Base-by-base conservation (phyloP, 192 early-diverging fungal genomes). In the Entophlyctis helioformis region DNA sequence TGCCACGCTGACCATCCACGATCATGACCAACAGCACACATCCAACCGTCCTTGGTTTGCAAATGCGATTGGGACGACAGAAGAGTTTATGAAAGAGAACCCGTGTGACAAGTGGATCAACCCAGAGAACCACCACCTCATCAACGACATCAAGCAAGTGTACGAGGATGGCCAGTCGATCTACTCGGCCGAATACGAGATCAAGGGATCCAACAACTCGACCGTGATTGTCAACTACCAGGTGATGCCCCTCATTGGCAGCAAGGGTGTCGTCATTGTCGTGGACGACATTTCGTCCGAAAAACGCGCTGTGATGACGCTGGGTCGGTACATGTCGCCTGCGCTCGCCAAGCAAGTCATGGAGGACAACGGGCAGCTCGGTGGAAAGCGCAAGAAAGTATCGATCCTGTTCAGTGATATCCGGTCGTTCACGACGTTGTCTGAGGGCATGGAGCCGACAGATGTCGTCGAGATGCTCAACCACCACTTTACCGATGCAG, bases 311-410 rank as follows among this genome's bases (percentile, higher is more conserved):
- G 46, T 73, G 5, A 67, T 63, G 63, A 73, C 71, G 10, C 60
- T 73, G 28, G 71, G 71, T 18, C 58, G 69, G 56, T 73, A 73
- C 46, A 73, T 73, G 71, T 71, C 67, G 1, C 71, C 71, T 10
- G 63, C 71, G 8, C 44, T 73, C 11, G 71, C 64, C 5, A 72
- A 73, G 36, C 71, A 73, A 39, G 71, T 73, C 1, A 73, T 73
- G 71, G 64, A 69, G 33, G 71, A 73, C 40, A 69, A 54, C 23
- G 61, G 56, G 13, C 62, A 65, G 44, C 56, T 73, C 16, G 71
- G 71, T 3, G 71, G 71, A 2, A 67, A 42, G 42, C 36, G 71
- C 31, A 72, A 73, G 52, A 73, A 73, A 46, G 65, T 69, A 8
- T 32, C 60, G 9, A 70, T 69, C 21, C 21, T 68, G 9, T 64